Evolutionary conservation across 306 rosid species (phyloP), one percentile per base, ranked within the genome.

Genomic region (Prunus fruticosa): DNA sequence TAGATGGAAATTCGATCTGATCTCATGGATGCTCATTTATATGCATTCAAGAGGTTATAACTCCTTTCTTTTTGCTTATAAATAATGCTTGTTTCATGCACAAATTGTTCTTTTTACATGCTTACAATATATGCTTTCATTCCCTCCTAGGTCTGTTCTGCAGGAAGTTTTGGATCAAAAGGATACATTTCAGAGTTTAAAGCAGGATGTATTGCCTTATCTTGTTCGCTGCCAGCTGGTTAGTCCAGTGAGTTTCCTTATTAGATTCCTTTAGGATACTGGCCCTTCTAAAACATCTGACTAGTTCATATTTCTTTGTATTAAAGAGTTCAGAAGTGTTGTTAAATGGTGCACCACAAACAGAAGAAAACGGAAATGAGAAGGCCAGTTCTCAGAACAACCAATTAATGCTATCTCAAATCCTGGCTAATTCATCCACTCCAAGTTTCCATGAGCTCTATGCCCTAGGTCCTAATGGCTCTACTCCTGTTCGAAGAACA

Each of bases 11-110:
- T 96, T 81, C 82, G 92, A 79, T 86, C 91, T 78, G 99, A 92
- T 89, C 98, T 96, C 80, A 92, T 96, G 98, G 99, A 96, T 76
- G 93, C 99, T 28, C 96, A 96, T 83, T 77, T 96, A 81, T 96
- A 96, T 81, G 97, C 98, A 11, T 92, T 96, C 83, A 92, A 89
- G 86, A 92, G 98, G 99, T 96, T 78, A 51, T 41, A 53, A 77
- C 60, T 27, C 54, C 58, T 45, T 81, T 74, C 45, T 41, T 77
- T 73, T 58, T 68, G 16, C 53, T 64, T 38, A 38, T 38, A 38
- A 38, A 38, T 62, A 22, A 13, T 63, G 7, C 56, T 53, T 68
- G n/a, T 62, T 62, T 45, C 52, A 61, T 53, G 43, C 41, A 32
- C 66, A 78, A 66, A 32, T 76, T 52, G 43, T 49, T 51, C 1